phyloP scores from a whole-genome alignment of 208 protist genomes.

The Borovskyia barvae region DNA sequence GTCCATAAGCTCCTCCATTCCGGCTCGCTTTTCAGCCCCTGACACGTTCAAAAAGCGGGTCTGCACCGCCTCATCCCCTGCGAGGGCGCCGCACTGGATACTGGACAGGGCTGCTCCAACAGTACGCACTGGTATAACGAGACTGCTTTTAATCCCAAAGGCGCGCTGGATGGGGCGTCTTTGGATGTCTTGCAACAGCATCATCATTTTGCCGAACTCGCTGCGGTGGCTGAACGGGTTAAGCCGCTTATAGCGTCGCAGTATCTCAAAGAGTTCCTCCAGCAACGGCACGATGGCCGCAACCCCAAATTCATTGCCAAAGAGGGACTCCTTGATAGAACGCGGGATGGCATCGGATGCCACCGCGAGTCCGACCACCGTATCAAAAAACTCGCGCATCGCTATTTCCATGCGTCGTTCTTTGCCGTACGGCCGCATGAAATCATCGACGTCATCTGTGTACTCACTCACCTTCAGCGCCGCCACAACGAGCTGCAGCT shows the following conservation, averaged over 20 bases:
- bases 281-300: slow-evolving; percentile 62
- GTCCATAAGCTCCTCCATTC: slow-evolving; percentile 50
- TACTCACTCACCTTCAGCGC: slow-evolving; percentile 90
- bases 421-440: slow-evolving; percentile 47
- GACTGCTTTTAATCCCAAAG: slow-evolving; percentile 43
- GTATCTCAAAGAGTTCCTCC: slow-evolving; percentile 92
- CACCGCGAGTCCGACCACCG: slow-evolving; percentile 69
- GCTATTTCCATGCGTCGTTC: slow-evolving; percentile 55
- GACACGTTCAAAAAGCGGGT: slow-evolving; percentile 29
- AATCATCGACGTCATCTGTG: slow-evolving; percentile 87
- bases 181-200: slow-evolving; percentile 94
- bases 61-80: slow-evolving; percentile 79
- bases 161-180: slow-evolving; percentile 42
- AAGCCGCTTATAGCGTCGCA: slow-evolving; percentile 96
- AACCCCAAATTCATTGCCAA: slow-evolving; percentile 35
- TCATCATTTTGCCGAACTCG: slow-evolving; percentile 96
- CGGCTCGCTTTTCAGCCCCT: slow-evolving; percentile 54
- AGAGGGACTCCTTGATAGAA: slow-evolving; percentile 53
- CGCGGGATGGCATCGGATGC: slow-evolving; percentile 68
- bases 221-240: slow-evolving; percentile 93
- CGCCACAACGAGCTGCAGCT: slow-evolving; percentile 83
- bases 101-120: slow-evolving; percentile 71
- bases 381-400: slow-evolving; percentile 80
- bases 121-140: slow-evolving; percentile 82
- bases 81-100: slow-evolving; percentile 44